Evolutionary conservation across 495 filamentous ascomycete species (phyloP).

Genomic region (Geoglossum glabrum): DNA sequence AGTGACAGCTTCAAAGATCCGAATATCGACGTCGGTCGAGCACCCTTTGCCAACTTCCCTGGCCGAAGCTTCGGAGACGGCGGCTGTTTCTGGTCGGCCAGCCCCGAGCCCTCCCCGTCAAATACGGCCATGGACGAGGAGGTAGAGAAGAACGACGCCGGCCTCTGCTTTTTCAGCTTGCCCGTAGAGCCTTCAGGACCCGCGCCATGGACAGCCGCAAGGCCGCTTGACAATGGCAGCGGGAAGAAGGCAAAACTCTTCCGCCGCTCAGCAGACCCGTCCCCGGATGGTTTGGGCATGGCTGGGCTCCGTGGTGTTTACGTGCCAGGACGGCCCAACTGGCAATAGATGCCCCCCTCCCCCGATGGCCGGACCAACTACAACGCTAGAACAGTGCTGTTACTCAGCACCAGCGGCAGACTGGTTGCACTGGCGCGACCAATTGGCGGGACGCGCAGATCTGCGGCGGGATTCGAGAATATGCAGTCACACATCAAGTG

Average conservation of each 20-base stretch:
- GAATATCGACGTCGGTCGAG: slow-evolving; percentile 32
- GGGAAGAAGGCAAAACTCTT: slow-evolving; percentile 6
- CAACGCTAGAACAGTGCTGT: too few relatives aligned
- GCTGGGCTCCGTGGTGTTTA: not conserved
- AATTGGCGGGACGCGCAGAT: not conserved
- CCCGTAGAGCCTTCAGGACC: not conserved
- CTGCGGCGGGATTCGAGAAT: not conserved
- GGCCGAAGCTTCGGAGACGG: slow-evolving; percentile 20
- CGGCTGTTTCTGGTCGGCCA: slow-evolving; percentile 7
- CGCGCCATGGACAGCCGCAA: slow-evolving; percentile 3
- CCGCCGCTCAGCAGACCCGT: not conserved
- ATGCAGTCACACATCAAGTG: not conserved
- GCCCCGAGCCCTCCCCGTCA: not conserved
- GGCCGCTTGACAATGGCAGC: not conserved
- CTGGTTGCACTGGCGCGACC: not conserved
- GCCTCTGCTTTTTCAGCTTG: slow-evolving; percentile 4
- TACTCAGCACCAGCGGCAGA: not conserved
- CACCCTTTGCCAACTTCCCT: slow-evolving; percentile 26
- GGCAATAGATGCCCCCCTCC: too few relatives aligned
- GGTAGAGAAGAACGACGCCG: not conserved
- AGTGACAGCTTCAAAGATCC: slow-evolving; percentile 34
- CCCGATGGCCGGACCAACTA: not conserved
- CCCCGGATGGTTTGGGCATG: slow-evolving; percentile 2
- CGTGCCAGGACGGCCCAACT: not conserved
- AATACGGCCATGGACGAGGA: not conserved